Base-by-base conservation (phyloP, 73 alveolate genomes). In the Paramecium pentaurelia region DNA sequence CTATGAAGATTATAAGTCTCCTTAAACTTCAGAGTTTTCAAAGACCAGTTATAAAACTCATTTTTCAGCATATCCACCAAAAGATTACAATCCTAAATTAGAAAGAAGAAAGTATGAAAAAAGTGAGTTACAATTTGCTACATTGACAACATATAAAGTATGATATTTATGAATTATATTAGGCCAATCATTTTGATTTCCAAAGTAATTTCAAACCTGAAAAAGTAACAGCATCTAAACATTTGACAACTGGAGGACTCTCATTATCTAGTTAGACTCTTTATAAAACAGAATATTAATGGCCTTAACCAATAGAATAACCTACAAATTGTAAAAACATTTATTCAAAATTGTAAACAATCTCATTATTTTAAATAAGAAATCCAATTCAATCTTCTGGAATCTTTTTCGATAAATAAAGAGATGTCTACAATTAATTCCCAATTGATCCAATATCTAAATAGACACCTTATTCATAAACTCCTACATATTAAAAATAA, bases 331-430 rank as follows among this genome's bases (percentile, higher is more conserved):
- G 49, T 32, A 75, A 75, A 75, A 75, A 75, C 60, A 38, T 42
- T 38, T 75, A 75, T 75, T 75, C 88, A 38, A 75, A 75, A 75
- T 42, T 75, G 88, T 75, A 75, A 16, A 68, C 6, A 18, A 18
- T 25, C 49, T 64, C 16, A 32, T 34, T 32, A 75, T 20, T 30
- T 12, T 27, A 75, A 22, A 34, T 42, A 40, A 75, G 88, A 36
- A 75, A 75, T 75, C 88, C 88, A 18, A 75, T 75, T 36, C 37
- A 36, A 75, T 38, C 68, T 34, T 75, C 88, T 42, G 60, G 88
- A 22, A 75, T 75, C 37, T 75, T 75, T 38, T 75, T 38, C 60
- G 68, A 75, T 38, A 75, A 75, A 75, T 9, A 36, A 38, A 7
- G 60, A 36, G 88, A 36, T 37, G 30, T 25, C 16, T 75, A 75